Evolutionary conservation across 129 eudicot species (phyloP).

Genomic region (Chrysanthemum makinoi): DNA sequence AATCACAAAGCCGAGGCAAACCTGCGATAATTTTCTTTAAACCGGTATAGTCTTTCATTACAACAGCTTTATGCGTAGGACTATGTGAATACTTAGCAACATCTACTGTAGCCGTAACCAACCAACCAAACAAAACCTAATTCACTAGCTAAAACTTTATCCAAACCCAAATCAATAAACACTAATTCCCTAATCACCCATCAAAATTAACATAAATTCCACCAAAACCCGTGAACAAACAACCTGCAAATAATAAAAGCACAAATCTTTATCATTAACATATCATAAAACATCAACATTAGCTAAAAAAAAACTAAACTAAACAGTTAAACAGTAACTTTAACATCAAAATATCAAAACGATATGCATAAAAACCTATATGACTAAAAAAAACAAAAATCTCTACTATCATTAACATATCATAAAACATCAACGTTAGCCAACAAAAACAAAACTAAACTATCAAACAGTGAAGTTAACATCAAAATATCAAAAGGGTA

Average conservation of each 20-base stretch:
- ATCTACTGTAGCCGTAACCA: slow-evolving; percentile 56
- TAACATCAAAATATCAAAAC: no score
- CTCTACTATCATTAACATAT: no score
- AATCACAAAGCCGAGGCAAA: slow-evolving; percentile 66
- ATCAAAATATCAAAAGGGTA: slow-evolving; percentile 5
- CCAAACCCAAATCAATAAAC: no score
- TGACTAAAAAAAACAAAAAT: no score
- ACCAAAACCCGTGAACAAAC: background rate
- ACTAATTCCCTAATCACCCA: background rate
- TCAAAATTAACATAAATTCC: slow-evolving; percentile 7
- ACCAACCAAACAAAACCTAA: slow-evolving; percentile 27
- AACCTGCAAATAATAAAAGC: background rate
- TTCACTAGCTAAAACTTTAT: no score
- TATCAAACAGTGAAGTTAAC: background rate
- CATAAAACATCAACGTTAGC: no score
- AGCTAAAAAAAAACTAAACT: no score
- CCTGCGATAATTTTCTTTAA: slow-evolving; percentile 54
- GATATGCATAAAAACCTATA: no score
- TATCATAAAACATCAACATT: no score
- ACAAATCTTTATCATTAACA: no score
- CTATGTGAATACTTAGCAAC: slow-evolving; percentile 63
- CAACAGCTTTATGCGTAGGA: slow-evolving; percentile 65
- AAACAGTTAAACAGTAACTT: no score
- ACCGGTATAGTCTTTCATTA: slow-evolving; percentile 53
- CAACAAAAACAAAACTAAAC: no score